Evolutionary conservation across 2,329 filamentous ascomycete species (phyloP).

Genomic region (Waltergamsia citrina): DNA sequence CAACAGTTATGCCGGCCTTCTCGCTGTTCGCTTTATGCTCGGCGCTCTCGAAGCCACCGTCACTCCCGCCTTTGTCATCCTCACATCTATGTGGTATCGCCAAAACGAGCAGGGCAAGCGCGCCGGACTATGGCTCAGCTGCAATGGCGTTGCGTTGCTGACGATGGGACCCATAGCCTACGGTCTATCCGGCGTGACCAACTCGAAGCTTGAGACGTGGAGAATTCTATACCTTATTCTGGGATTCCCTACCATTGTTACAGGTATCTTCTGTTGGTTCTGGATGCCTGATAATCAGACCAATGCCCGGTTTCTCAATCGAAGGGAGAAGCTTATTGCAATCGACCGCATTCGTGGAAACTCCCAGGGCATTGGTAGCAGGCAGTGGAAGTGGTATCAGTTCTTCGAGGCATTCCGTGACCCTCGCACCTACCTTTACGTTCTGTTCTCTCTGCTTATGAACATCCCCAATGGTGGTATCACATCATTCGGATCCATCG

Average conservation of each 20-base stretch:
- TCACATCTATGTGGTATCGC: slow-evolving; percentile 15
- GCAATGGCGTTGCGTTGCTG: slow-evolving; percentile 11
- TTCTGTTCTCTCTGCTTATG: slow-evolving; percentile 35
- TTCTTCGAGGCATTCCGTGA: slow-evolving; percentile 22
- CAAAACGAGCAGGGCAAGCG: slow-evolving; percentile 20
- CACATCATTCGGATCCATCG: slow-evolving; percentile 45
- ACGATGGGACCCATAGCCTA: slow-evolving; percentile 11
- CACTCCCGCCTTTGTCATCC: slow-evolving; percentile 13
- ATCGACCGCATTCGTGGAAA: slow-evolving; percentile 45
- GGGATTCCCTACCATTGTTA: slow-evolving; percentile 14
- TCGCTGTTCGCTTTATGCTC: slow-evolving; percentile 12
- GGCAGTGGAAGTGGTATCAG: slow-evolving; percentile 26
- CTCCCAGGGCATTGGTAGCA: slow-evolving; percentile 25
- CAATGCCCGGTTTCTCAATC: slow-evolving; percentile 42
- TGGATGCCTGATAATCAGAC: slow-evolving; percentile 55
- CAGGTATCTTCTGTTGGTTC: slow-evolving; percentile 13
- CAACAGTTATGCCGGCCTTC: slow-evolving; percentile 11
- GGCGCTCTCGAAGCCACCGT: slow-evolving; percentile 14
- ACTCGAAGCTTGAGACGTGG: slow-evolving; percentile 9
- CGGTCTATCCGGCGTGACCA: slow-evolving; percentile 9
- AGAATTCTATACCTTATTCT: slow-evolving; percentile 16
- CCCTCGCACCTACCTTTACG: slow-evolving; percentile 26
- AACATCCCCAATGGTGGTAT: slow-evolving; percentile 43
- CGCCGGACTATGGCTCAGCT: slow-evolving; percentile 13
- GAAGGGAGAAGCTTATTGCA: slow-evolving; percentile 45